phyloP scores from a whole-genome alignment of 768 basidiomycete species.

The Hygrocybe coccinea region DNA sequence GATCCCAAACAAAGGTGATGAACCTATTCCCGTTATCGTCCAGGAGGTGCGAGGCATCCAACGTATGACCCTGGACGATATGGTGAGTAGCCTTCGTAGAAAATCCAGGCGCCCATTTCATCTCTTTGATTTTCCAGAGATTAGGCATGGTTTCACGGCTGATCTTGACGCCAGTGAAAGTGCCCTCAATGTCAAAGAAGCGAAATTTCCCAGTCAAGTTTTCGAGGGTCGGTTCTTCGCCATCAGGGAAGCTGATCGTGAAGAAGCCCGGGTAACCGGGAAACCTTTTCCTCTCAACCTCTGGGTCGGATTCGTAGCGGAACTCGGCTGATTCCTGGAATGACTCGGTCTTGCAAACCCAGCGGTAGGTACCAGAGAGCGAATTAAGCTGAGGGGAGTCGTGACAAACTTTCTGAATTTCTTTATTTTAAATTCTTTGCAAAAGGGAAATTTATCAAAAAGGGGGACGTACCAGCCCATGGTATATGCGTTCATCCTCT shows the following conservation, averaged over 20 bases:
- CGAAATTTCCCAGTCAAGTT: neutral
- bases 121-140: neutral
- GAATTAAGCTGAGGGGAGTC: too few relatives aligned
- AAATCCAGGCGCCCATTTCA: neutral
- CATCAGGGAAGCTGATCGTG: neutral
- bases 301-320: neutral
- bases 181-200: neutral
- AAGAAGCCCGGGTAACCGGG: neutral
- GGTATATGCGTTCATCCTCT: too few relatives aligned
- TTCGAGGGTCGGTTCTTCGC: neutral
- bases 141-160: neutral
- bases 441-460: too few relatives aligned
- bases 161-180: neutral
- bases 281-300: neutral
- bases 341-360: neutral
- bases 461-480: too few relatives aligned
- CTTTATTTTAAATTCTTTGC: too few relatives aligned
- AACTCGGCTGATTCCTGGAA: neutral
- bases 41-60: neutral
- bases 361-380: constrained; percentile 2
- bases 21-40: constrained; percentile 4
- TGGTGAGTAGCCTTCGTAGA: neutral
- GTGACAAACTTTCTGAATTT: too few relatives aligned
- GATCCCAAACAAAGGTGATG: neutral
- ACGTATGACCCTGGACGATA: neutral